These are phyloP conservation scores for Linnemannia elongata DNA, from an alignment of 192 early-diverging fungal genomes.

Conservation along the genomic window DNA sequence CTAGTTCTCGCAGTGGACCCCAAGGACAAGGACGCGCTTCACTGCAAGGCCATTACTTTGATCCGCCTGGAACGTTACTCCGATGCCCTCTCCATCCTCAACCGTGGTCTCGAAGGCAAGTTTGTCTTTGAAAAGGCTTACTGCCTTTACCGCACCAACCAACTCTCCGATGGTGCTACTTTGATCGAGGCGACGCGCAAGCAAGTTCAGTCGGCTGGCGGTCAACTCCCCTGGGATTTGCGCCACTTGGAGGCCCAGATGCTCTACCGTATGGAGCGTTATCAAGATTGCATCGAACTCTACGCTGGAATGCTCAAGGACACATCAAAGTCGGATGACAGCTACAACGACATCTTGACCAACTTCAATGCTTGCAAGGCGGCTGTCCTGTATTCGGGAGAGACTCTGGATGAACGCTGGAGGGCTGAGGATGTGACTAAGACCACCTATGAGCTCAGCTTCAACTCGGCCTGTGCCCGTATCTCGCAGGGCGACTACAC, in stretches of 20 bases:
- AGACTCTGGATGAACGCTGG: constrained; percentile 34
- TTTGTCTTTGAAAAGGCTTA: constrained; percentile 72
- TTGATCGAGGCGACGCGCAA: constrained; percentile 51
- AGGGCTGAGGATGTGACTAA: constrained; percentile 36
- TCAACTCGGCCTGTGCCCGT: constrained; percentile 73
- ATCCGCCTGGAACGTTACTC: constrained; percentile 70
- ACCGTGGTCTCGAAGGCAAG: constrained; percentile 55
- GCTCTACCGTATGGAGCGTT: constrained; percentile 75
- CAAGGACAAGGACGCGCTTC: constrained; percentile 66
- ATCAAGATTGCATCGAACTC: constrained; percentile 59
- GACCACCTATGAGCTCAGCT: constrained; percentile 74
- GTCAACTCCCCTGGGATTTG: constrained; percentile 49
- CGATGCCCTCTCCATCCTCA: constrained; percentile 62
- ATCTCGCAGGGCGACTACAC: constrained; percentile 68
- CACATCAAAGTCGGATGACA: constrained; percentile 53
- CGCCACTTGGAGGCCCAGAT: constrained; percentile 77
- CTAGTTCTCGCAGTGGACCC: constrained; percentile 58
- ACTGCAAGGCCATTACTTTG: constrained; percentile 69
- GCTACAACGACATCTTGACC: constrained; percentile 65
- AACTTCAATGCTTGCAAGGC: constrained; percentile 69
- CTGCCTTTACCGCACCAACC: constrained; percentile 75
- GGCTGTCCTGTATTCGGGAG: constrained; percentile 59
- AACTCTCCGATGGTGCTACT: constrained; percentile 62
- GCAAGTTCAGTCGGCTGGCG: constrained; percentile 19
- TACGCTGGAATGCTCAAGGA: constrained; percentile 60